Evolutionary conservation across 164 flowering plant species (phyloP), one percentile per base, ranked within the genome.

Genomic region (Taxillus chinensis): DNA sequence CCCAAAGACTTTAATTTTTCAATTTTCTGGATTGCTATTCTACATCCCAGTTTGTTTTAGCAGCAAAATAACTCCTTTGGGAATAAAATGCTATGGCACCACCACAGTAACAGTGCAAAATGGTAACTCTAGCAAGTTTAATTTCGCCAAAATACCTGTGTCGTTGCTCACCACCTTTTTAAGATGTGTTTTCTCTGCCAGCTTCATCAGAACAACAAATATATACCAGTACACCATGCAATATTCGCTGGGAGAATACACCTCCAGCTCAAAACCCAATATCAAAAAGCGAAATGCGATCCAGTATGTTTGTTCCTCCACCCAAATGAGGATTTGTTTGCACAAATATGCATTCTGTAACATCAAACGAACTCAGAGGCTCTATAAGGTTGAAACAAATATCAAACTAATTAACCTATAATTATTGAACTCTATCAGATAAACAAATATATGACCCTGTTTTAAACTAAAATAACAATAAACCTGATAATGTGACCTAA

Each of bases 181-280:
- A 52, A 84, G 66, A 78, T 89, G 91, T 51, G 80, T 69, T 74
- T 81, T 87, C 75, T 95, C 99, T 8, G 84, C 82, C 62, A 89
- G 96, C 74, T 86, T 89, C 74, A 84, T 74, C 59, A 82, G 67
- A 61, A 87, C 75, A 60, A 83, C 79, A 69, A 85, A 86, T 61
- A 82, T 64, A 78, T 89, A 95, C 99, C 97, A 91, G 70, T 95
- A 91, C 8, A 89, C 90, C 99, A 95, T 95, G 84, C 97, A 91
- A 75, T 89, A 95, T 68, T 95, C 97, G 68, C 78, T 66, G 6
- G 86, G 82, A n/a, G 96, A 89, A 72, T 95, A 95, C 41, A 95
- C 90, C 46, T 89, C 99, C 69, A 95, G 68, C 61, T 95, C 99
- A 70, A 95, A 95, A 8, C 99, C 99, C 81, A 89, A 64, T 62